These are phyloP conservation scores for Bryoglossum gracile DNA, from an alignment of 495 filamentous ascomycete species.

Conservation along the genomic window DNA sequence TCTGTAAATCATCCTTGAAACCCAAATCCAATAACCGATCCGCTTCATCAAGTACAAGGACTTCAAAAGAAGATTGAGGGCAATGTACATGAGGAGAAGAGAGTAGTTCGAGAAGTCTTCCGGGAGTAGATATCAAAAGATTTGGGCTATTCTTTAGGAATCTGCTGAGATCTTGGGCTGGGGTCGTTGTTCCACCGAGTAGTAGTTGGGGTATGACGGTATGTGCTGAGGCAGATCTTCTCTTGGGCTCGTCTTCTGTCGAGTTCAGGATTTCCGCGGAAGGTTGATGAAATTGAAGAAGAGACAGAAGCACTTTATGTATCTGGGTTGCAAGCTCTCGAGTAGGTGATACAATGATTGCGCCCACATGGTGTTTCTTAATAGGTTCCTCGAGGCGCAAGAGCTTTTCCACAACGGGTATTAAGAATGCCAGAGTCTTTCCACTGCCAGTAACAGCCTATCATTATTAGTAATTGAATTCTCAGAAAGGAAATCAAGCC, in stretches of 20 bases:
- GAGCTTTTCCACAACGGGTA: slow-evolving; percentile 81
- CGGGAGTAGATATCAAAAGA: slow-evolving; percentile 80
- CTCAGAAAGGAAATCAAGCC: neutral
- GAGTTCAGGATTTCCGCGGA: slow-evolving; percentile 57
- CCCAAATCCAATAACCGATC: slow-evolving; percentile 91
- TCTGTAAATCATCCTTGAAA: slow-evolving; percentile 83
- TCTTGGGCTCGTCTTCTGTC: slow-evolving; percentile 44
- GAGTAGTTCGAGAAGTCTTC: slow-evolving; percentile 79
- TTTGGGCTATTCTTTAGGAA: slow-evolving; percentile 81
- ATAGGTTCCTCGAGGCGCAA: slow-evolving; percentile 62
- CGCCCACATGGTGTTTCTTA: slow-evolving; percentile 82
- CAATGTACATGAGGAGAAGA: slow-evolving; percentile 87
- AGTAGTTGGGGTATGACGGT: slow-evolving; percentile 81
- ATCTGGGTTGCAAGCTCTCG: slow-evolving; percentile 91
- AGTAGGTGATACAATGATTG: slow-evolving; percentile 87
- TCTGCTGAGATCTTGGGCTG: slow-evolving; percentile 72
- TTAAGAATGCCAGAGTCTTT: slow-evolving; percentile 86
- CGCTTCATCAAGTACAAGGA: slow-evolving; percentile 88
- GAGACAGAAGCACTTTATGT: slow-evolving; percentile 65
- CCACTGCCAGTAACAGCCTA: slow-evolving; percentile 89
- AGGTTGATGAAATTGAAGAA: slow-evolving; percentile 74
- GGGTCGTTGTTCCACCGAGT: slow-evolving; percentile 75
- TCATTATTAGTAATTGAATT: neutral
- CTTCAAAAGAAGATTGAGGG: slow-evolving; percentile 80
- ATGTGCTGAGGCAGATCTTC: slow-evolving; percentile 41